Evolutionary conservation across 441 rosid species (phyloP).

Genomic region (Euphorbia corollata): DNA sequence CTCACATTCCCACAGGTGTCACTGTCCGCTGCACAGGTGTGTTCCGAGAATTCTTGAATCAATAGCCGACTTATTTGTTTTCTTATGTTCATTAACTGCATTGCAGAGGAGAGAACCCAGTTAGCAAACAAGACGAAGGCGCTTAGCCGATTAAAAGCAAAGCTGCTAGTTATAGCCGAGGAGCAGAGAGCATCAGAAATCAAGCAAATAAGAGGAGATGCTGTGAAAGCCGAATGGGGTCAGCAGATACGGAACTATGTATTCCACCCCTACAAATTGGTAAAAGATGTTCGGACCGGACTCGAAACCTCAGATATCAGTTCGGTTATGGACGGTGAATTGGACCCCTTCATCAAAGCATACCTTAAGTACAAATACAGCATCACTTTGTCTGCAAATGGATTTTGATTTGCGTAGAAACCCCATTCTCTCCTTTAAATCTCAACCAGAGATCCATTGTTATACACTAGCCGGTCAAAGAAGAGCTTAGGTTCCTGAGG

Average conservation of each 20-base stretch:
- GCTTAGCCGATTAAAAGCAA: conserved; percentile 67
- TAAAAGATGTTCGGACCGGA: conserved; percentile 76
- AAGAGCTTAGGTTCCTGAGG: no score
- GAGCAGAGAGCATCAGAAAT: conserved; percentile 88
- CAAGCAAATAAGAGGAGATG: conserved; percentile 89
- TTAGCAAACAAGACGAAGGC: conserved; percentile 80
- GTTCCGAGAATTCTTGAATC: background rate
- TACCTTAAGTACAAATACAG: conserved; percentile 75
- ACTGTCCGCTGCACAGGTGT: conserved; percentile 83
- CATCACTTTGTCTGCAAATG: conserved; percentile 30
- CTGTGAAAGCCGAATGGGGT: conserved; percentile 96
- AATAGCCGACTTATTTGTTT: no score
- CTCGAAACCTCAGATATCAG: conserved; percentile 67
- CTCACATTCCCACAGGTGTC: conserved; percentile 83
- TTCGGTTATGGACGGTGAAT: conserved; percentile 88
- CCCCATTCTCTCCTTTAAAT: no score
- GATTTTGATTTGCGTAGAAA: no score
- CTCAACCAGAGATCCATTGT: no score
- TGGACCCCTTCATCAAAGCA: conserved; percentile 77
- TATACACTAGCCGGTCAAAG: no score
- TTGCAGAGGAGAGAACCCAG: conserved; percentile 87
- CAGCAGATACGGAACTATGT: conserved; percentile 89
- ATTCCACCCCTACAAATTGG: conserved; percentile 92
- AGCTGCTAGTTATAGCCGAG: conserved; percentile 78
- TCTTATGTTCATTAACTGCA: background rate